phyloP scores from a whole-genome alignment of 441 rosid genomes.

The Viola pubescens region DNA sequence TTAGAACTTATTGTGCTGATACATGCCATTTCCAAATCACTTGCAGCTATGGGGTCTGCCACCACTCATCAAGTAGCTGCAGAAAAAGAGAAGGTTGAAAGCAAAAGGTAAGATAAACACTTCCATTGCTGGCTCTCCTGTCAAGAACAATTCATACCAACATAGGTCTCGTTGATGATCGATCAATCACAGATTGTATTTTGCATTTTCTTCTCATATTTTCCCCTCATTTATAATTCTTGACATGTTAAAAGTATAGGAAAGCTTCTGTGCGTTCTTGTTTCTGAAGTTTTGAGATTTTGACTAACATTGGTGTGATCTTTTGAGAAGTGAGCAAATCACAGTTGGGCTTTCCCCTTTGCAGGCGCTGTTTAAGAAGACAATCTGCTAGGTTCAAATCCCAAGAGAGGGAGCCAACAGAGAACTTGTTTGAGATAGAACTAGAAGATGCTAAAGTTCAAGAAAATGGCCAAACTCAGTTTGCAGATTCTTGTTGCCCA shows the following conservation, averaged over 20 bases:
- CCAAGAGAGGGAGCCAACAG: constrained; percentile 29
- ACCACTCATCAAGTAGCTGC: constrained; percentile 22
- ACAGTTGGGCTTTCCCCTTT: constrained; percentile 8
- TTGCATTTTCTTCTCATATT: too few relatives aligned
- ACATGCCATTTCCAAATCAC: not conserved
- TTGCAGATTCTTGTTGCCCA: constrained; percentile 15
- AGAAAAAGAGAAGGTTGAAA: constrained; percentile 42
- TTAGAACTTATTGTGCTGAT: constrained; percentile 4
- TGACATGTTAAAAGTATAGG: too few relatives aligned
- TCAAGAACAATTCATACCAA: not conserved
- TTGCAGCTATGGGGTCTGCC: constrained; percentile 50
- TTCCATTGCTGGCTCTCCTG: not conserved
- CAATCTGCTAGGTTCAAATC: constrained; percentile 47
- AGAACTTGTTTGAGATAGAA: constrained; percentile 59
- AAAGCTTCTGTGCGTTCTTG: too few relatives aligned
- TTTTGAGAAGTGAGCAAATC: too few relatives aligned
- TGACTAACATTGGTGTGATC: too few relatives aligned
- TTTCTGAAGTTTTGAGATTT: too few relatives aligned
- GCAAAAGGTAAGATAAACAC: constrained; percentile 36
- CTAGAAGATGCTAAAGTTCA: constrained; percentile 40
- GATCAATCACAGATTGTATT: too few relatives aligned
- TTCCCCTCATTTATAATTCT: too few relatives aligned
- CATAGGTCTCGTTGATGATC: too few relatives aligned
- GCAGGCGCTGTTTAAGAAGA: constrained; percentile 49
- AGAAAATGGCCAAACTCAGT: constrained; percentile 13